Percentiles rank a stretch among this genome's conserved stretches.
Conservation (phyloP, 352 stramenopile genomes). For the Thalassiosira sp. region DNA sequence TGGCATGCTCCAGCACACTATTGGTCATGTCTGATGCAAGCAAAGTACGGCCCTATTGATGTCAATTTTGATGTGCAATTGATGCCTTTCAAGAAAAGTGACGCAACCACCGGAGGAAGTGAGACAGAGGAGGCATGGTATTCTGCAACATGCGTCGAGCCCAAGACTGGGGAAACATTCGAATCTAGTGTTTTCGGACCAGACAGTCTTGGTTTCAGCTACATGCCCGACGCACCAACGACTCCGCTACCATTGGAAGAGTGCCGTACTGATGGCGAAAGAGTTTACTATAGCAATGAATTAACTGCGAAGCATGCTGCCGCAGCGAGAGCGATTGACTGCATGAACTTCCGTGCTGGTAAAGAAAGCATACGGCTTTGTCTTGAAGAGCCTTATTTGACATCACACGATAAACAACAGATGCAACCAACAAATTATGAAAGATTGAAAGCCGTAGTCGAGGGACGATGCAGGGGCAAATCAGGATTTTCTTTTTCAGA, state of each 20-base stretch:
- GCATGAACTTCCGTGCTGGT: slow-evolving; percentile 4
- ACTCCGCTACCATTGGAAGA: not conserved
- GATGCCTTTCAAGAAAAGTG: not conserved
- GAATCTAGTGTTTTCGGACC: slow-evolving; percentile 9
- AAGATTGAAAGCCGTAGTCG: not conserved
- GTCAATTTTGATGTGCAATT: slow-evolving; percentile 6
- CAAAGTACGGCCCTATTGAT: slow-evolving; percentile 5
- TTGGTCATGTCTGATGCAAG: slow-evolving; percentile 3
- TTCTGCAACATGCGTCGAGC: slow-evolving; percentile 20
- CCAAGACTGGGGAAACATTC: slow-evolving; percentile 29
- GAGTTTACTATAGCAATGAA: slow-evolving; percentile 37
- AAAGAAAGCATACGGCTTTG: slow-evolving; percentile 10
- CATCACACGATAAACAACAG: not conserved
- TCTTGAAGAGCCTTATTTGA: slow-evolving; percentile 28
- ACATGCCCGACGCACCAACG: not conserved
- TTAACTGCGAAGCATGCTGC: slow-evolving; percentile 26
- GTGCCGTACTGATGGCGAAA: slow-evolving; percentile 7
- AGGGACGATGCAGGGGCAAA: not conserved
- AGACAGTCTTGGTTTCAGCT: not conserved
- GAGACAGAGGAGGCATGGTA: slow-evolving; percentile 3
- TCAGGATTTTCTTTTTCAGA: not conserved
- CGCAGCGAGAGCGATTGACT: slow-evolving; percentile 38
- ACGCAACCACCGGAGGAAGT: not conserved
- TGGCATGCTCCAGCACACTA: not conserved
- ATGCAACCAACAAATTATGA: not conserved